A percentile compares a stretch with the other conserved stretches of the same genome.
Evolutionary conservation across 1,284 basidiomycete species (phyloP).

Genomic region (Austroboletus niveus): DNA sequence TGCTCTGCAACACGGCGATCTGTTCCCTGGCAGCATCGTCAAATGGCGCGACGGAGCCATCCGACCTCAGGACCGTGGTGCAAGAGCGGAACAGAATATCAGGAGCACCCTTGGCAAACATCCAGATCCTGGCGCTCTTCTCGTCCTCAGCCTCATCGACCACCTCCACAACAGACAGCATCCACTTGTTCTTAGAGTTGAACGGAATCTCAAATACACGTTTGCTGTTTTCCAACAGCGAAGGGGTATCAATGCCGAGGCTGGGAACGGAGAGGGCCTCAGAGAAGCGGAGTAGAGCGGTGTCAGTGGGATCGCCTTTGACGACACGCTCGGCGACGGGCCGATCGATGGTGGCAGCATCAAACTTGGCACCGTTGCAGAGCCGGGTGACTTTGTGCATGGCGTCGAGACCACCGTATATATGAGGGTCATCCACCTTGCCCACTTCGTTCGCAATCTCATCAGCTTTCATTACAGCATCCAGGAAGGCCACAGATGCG

Average conservation of each 20-base stretch:
- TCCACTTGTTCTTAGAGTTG: slow-evolving; percentile 69
- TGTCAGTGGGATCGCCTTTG: slow-evolving; percentile 66
- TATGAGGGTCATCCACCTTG: slow-evolving; percentile 5
- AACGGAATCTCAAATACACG: slow-evolving; percentile 48
- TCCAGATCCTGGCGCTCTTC: slow-evolving; percentile 27
- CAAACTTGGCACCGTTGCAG: slow-evolving; percentile 64
- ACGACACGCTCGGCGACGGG: slow-evolving; percentile 45
- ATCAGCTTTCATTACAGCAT: slow-evolving; percentile 29
- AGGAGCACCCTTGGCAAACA: slow-evolving; percentile 58
- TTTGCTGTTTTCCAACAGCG: slow-evolving; percentile 26
- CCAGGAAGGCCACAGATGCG: slow-evolving; percentile 32
- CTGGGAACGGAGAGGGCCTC: slow-evolving; percentile 40
- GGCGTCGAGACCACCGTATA: slow-evolving; percentile 25
- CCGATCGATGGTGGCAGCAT: slow-evolving; percentile 33
- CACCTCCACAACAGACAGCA: slow-evolving; percentile 43
- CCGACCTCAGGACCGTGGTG: slow-evolving; percentile 36
- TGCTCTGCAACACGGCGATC: slow-evolving; percentile 42
- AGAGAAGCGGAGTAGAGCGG: slow-evolving; percentile 59
- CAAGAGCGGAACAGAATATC: slow-evolving; percentile 58
- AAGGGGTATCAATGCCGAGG: slow-evolving; percentile 19
- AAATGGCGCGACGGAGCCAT: slow-evolving; percentile 38
- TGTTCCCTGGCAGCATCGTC: slow-evolving; percentile 24
- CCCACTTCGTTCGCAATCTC: slow-evolving; percentile 31
- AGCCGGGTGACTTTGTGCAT: slow-evolving; percentile 50
- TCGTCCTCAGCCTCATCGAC: slow-evolving; percentile 11